Evolutionary conservation across 805 yeast genomes (phyloP), one percentile per base, ranked within the genome.

Genomic region (Metschnikowia arizonensis): DNA sequence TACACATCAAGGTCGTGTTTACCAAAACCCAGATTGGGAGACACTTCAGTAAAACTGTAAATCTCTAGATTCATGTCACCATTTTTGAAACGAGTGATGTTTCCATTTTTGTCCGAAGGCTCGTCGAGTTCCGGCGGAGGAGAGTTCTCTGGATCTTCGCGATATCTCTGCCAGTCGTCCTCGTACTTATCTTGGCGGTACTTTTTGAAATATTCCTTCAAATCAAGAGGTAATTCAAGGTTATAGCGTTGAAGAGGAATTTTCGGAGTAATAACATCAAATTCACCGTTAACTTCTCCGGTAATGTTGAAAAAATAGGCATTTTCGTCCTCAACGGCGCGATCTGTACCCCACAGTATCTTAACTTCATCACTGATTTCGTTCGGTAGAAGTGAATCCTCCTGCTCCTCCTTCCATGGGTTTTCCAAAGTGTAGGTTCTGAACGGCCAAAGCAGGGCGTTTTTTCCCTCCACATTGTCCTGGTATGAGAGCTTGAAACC

Each of bases 401-500:
- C 58, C 54, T 84, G 78, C 48, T 71, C 68, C 48, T 78, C 81
- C 7, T 23, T 25, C 68, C 69, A 71, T 1, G 70, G 72, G 19
- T 56, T 39, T 65, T 81, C 78, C 2, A 70, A 62, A 5, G 64
- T 55, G 42, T 48, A 69, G 2, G 66, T 34, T 45, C 80, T 78
- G 21, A 82, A 60, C 0, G 90, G 90, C 76, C 82, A 83, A 0
- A 78, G 72, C 48, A 74, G 72, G 1, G 63, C 67, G 23, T 69
- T 69, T 40, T 72, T 63, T 10, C 76, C 76, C 4, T 66, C 60
- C 1, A 74, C 17, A 12, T 70, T 73, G 61, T 84, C 95, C 8
- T 72, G 67, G 54, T 85, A 87, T 25, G 88, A 78, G 28, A 83
- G 62, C 54, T 72, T 74, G 47, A 83, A 78, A 3, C 96, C 96